Conservation (phyloP, 306 rosid genomes). For the Cicer chorassanicum region DNA sequence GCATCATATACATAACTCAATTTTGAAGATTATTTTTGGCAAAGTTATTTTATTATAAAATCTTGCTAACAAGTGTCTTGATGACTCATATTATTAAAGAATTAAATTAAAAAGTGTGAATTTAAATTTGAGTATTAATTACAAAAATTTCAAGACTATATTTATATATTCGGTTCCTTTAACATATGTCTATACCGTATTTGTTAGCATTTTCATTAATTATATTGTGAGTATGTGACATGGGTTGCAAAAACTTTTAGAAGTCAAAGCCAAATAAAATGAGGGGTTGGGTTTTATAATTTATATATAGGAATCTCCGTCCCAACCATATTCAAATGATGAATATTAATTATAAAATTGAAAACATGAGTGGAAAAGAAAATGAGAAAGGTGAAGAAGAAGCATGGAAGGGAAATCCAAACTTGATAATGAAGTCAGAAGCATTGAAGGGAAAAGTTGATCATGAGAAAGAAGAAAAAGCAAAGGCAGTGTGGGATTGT, state of each 20-base stretch:
- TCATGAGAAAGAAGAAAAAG: constrained; percentile 24
- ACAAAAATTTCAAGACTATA: too few species aligned
- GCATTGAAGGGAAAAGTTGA: constrained; percentile 35
- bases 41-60: too few species aligned
- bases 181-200: too few species aligned
- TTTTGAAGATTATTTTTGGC: background rate
- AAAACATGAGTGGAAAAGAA: constrained; percentile 21
- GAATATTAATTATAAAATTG: background rate
- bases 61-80: too few species aligned
- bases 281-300: background rate
- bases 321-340: background rate
- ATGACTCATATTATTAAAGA: too few species aligned
- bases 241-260: constrained; percentile 19
- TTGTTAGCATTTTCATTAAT: background rate
- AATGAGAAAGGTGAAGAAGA: constrained; percentile 17
- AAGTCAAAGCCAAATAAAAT: constrained; percentile 36
- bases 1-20: background rate
- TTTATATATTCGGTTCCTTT: too few species aligned
- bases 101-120: too few species aligned
- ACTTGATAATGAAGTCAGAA: constrained; percentile 1
- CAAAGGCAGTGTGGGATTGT: constrained; percentile 68
- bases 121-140: too few species aligned
- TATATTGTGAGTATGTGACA: background rate
- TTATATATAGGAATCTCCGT: constrained; percentile 38
- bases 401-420: constrained; percentile 5